Percentiles rank a stretch among this genome's conserved stretches.
Conservation (phyloP, 306 rosid genomes). For the Acacia confusa region DNA sequence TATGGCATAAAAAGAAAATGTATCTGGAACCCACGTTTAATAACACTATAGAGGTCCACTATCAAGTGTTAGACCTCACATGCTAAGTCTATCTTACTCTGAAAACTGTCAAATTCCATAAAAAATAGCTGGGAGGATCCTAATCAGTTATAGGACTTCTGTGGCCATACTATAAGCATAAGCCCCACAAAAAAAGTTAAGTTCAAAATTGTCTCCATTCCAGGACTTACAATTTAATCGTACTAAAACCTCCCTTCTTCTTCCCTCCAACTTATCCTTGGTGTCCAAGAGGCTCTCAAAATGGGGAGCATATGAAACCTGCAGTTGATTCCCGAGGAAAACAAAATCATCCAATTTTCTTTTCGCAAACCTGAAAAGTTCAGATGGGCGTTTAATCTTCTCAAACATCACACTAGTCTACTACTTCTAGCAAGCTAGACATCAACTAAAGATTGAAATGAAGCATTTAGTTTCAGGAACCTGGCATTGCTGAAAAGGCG, state of each 20-base stretch:
- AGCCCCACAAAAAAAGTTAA: neutral
- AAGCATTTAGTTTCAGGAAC: slow-evolving; percentile 32
- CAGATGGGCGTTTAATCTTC: slow-evolving; percentile 17
- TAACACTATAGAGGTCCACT: neutral
- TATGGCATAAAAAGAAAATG: neutral
- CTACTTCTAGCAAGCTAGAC: neutral
- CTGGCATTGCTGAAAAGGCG: slow-evolving; percentile 76
- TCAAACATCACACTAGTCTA: slow-evolving; percentile 11
- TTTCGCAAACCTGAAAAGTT: slow-evolving; percentile 75
- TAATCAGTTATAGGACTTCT: slow-evolving; percentile 2
- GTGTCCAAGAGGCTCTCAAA: slow-evolving; percentile 73
- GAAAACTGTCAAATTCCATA: neutral
- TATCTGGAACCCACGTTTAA: neutral
- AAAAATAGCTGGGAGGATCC: neutral
- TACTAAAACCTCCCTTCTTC: slow-evolving; percentile 76
- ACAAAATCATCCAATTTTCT: slow-evolving; percentile 77
- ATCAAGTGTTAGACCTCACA: neutral
- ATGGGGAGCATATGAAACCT: slow-evolving; percentile 77
- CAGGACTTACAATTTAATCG: slow-evolving; percentile 57
- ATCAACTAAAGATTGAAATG: neutral
- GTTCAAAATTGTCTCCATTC: neutral
- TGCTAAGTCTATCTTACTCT: neutral
- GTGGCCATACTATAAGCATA: neutral
- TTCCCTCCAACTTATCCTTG: slow-evolving; percentile 75
- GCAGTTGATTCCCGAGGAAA: slow-evolving; percentile 78